Conservation (phyloP, 164 flowering plant species). For the Aristolochia californica region DNA sequence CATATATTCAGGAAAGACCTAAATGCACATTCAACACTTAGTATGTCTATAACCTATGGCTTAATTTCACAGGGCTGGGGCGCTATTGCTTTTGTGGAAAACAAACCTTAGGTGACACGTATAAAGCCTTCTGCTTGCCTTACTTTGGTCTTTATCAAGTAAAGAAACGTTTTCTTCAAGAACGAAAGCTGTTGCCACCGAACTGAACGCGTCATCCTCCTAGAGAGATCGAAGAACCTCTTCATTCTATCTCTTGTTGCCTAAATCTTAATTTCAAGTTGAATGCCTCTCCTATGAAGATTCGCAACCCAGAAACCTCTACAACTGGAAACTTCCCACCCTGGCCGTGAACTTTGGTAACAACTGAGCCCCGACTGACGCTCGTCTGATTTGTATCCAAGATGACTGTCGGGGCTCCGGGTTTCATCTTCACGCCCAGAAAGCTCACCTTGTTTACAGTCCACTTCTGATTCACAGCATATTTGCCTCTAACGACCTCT, state of each 20-base stretch:
- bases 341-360: slow-evolving; percentile 3
- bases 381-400: background rate
- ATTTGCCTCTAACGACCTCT: slow-evolving; percentile 36
- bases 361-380: background rate
- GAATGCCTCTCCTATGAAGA: slow-evolving; percentile 38
- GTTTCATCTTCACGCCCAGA: slow-evolving; percentile 30
- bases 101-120: background rate
- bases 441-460: slow-evolving; percentile 38
- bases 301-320: slow-evolving; percentile 24
- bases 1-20: too few species aligned
- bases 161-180: too few species aligned
- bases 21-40: too few species aligned
- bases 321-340: slow-evolving; percentile 11
- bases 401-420: background rate
- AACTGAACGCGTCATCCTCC: background rate
- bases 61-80: too few species aligned
- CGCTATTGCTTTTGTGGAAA: too few species aligned
- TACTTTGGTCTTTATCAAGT: too few species aligned
- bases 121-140: background rate
- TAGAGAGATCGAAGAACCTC: background rate
- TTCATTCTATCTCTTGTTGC: background rate
- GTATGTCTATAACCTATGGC: too few species aligned
- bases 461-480: slow-evolving; percentile 43
- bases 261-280: slow-evolving; percentile 10
- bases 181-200: background rate